Base-by-base conservation (phyloP, 106 monocot species). In the Acanthochlamys bracteata region DNA sequence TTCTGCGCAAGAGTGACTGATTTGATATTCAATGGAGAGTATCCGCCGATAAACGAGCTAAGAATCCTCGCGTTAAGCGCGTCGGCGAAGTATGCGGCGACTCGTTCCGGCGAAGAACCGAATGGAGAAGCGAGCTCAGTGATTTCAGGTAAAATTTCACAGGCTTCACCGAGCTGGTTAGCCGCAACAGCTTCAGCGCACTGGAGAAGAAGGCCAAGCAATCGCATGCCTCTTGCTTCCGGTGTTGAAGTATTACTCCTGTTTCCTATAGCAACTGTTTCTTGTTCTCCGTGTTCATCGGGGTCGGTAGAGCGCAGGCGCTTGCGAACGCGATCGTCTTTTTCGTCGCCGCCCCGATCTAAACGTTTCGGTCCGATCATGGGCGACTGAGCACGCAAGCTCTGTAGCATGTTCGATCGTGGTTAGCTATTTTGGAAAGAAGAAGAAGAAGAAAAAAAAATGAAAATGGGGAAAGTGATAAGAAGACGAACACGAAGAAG, bases 51-150 rank as follows among this genome's bases (percentile, higher is more conserved):
- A 64, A 27, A 49, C 20, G 69, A 64, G 61, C 61, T 66, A 22
- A 67, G 14, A 43, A 78, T 27, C 20, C 72, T 71, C 51, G 74
- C 67, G 57, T 67, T 53, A 33, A 88, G 80, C 16, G 83, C 84
- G 55, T 89, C 84, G 13, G 73, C 57, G 79, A 89, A 89, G 73
- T 89, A 84, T 7, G 89, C 82, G 13, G 79, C 81, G 23, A 89
- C 76, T 63, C 89, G 78, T 65, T 89, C 76, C 46, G 76, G 73
- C 3, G 84, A 68, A 6, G 84, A 76, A 10, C 84, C 89, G 56
- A 79, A 84, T 10, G 84, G 89, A 40, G 84, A 89, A 19, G 80
- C 72, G 1, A 79, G 73, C 61, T 75, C 78, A 23, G 67, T 62
- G 74, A 84, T 57, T 54, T 79, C 76, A 10, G 74, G 82, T 7